These are phyloP conservation scores for Carex kokanica DNA, from an alignment of 176 grass and related monocot species.

Conservation along the genomic window DNA sequence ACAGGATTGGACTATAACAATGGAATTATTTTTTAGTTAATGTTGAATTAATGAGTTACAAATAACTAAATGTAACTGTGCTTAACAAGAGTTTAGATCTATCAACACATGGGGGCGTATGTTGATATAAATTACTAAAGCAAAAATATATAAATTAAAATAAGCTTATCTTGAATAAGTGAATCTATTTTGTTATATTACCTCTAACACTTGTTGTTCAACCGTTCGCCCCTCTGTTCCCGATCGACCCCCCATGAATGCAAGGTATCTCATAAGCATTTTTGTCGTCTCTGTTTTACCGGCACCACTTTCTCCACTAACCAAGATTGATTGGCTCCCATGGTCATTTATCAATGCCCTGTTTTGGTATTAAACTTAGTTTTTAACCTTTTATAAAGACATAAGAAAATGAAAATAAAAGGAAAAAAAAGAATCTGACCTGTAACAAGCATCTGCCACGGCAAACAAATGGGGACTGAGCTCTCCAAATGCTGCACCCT, in stretches of 20 bases:
- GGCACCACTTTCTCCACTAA: slow-evolving; percentile 95
- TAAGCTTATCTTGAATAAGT: not conserved
- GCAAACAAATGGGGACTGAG: slow-evolving; percentile 90
- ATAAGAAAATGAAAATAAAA: slow-evolving; percentile 1
- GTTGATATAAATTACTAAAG: not conserved
- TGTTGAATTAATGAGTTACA: not conserved
- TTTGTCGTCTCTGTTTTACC: slow-evolving; percentile 98
- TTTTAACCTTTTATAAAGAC: not conserved
- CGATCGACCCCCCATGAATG: slow-evolving; percentile 92
- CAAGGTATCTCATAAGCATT: slow-evolving; percentile 97
- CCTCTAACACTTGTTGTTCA: slow-evolving; percentile 94
- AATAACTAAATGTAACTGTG: not conserved
- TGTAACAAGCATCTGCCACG: slow-evolving; percentile 78
- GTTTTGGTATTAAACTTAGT: not conserved
- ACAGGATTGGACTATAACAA: slow-evolving; percentile 84
- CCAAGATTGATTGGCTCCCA: slow-evolving; percentile 84
- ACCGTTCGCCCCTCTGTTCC: slow-evolving; percentile 79
- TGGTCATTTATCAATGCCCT: slow-evolving; percentile 88
- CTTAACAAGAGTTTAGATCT: not conserved
- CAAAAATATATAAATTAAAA: not conserved
- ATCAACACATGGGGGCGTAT: not conserved
- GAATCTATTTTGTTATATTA: slow-evolving; percentile 20
- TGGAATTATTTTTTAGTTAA: slow-evolving; percentile 23
- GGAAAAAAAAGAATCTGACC: slow-evolving; percentile 29
- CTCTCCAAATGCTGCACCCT: slow-evolving; percentile 77